phyloP scores from a whole-genome alignment of 1,284 basidiomycete genomes.

The Lentinus polychrous region DNA sequence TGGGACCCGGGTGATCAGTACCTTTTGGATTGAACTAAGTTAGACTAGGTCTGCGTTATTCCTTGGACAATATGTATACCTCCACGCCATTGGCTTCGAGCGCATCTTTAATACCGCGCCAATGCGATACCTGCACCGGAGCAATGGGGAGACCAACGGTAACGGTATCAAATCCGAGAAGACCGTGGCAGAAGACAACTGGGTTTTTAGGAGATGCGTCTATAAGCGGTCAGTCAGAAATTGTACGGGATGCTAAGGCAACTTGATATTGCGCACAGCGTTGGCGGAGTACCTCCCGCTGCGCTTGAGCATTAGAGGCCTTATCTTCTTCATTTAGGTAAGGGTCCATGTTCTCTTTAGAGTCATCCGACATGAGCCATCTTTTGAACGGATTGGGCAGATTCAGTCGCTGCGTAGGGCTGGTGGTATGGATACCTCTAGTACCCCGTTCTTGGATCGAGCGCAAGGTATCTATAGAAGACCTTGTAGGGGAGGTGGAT shows the following conservation, averaged over 20 bases:
- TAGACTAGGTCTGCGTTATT: not conserved
- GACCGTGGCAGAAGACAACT: conserved; percentile 89
- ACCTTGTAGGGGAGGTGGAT: conserved; percentile 31
- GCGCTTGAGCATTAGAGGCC: conserved; percentile 42
- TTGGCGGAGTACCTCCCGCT: conserved; percentile 48
- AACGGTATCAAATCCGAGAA: conserved; percentile 82
- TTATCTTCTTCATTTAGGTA: conserved; percentile 55
- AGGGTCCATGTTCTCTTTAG: conserved; percentile 40
- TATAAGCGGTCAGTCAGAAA: conserved; percentile 20
- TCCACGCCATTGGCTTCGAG: conserved; percentile 85
- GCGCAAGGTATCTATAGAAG: conserved; percentile 61
- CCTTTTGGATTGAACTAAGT: conserved; percentile 22
- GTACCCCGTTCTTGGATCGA: conserved; percentile 40
- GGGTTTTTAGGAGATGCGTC: conserved; percentile 77
- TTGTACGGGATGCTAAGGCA: conserved; percentile 1
- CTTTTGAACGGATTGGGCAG: conserved; percentile 30
- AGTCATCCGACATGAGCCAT: conserved; percentile 46
- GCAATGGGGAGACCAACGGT: conserved; percentile 68
- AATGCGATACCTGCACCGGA: conserved; percentile 83
- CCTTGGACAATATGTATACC: conserved; percentile 10
- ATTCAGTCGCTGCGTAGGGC: conserved; percentile 19
- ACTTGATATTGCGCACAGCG: conserved; percentile 51
- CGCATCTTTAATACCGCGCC: conserved; percentile 91
- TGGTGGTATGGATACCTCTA: conserved; percentile 21
- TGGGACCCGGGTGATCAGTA: conserved; percentile 88